Evolutionary conservation across 1,284 basidiomycete species (phyloP).

Genomic region (Marasmius tenuissimus): DNA sequence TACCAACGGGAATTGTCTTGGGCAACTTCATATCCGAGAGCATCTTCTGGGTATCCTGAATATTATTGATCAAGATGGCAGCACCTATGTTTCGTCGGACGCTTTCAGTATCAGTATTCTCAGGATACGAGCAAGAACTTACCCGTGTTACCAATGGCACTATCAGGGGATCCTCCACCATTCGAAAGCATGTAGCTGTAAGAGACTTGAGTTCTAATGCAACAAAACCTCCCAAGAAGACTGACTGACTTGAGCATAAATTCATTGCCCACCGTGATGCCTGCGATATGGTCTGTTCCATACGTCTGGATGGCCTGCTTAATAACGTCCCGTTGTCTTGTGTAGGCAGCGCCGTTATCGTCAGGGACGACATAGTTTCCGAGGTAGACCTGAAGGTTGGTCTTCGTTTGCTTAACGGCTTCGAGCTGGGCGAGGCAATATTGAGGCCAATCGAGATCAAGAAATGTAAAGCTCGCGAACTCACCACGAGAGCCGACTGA

Average conservation of each 20-base stretch:
- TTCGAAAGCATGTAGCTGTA: constrained; percentile 55
- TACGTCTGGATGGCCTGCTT: constrained; percentile 72
- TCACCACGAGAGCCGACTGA: constrained; percentile 23
- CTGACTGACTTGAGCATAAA: constrained; percentile 73
- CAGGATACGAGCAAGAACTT: not conserved
- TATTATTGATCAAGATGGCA: constrained; percentile 57
- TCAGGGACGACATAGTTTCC: constrained; percentile 73
- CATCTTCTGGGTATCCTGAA: constrained; percentile 62
- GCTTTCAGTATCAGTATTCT: not conserved
- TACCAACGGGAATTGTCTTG: constrained; percentile 76
- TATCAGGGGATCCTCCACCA: constrained; percentile 46
- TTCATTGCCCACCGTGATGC: constrained; percentile 83
- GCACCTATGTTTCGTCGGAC: constrained; percentile 38
- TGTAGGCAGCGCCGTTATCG: constrained; percentile 68
- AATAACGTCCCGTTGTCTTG: constrained; percentile 70
- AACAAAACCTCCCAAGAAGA: not conserved
- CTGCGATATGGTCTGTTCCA: constrained; percentile 76
- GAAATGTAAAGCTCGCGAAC: not conserved
- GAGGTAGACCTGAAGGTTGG: constrained; percentile 84
- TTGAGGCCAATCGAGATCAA: not conserved
- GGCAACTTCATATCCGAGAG: constrained; percentile 52
- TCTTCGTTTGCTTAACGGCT: constrained; percentile 87
- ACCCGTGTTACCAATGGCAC: constrained; percentile 50
- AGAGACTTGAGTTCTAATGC: constrained; percentile 1
- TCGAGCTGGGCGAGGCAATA: constrained; percentile 46